Percentiles rank a stretch among this genome's conserved stretches.
Evolutionary conservation across 805 yeast species (phyloP).

Genomic region (Kuraishia floccosa): DNA sequence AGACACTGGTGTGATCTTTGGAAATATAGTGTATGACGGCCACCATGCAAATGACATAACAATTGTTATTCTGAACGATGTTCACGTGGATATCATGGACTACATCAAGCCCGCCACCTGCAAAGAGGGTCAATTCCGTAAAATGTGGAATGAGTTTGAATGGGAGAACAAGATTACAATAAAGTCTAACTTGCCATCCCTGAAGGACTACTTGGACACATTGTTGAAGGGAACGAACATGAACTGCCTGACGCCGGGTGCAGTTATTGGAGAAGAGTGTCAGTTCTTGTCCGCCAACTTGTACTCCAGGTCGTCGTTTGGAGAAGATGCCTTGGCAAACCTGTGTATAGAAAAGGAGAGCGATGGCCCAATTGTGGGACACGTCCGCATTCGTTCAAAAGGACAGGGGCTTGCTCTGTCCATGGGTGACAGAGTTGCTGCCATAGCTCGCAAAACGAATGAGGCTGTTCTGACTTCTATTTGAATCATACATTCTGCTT

Average conservation of each 20-base stretch:
- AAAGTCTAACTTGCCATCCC: conserved; percentile 50
- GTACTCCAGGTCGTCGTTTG: conserved; percentile 86
- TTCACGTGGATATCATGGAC: conserved; percentile 94
- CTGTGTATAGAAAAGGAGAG: conserved; percentile 79
- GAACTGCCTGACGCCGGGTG: conserved; percentile 89
- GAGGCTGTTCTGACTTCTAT: conserved; percentile 21
- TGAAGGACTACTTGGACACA: conserved; percentile 70
- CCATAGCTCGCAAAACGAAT: conserved; percentile 53
- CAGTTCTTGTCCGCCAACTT: conserved; percentile 89
- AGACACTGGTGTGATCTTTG: conserved; percentile 96
- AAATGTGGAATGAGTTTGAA: conserved; percentile 98
- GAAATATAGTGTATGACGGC: conserved; percentile 94
- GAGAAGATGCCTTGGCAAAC: conserved; percentile 96
- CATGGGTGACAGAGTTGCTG: conserved; percentile 88
- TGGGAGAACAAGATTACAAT: conserved; percentile 98
- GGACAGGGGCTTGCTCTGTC: conserved; percentile 96
- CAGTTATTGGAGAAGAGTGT: conserved; percentile 81
- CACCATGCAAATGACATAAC: conserved; percentile 84
- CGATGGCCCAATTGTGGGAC: conserved; percentile 76
- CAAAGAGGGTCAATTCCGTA: conserved; percentile 81
- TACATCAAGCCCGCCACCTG: conserved; percentile 93
- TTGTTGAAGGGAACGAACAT: conserved; percentile 80
- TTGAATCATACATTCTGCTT: conserved; percentile 6
- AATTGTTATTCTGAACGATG: conserved; percentile 86
- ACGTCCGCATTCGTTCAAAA: conserved; percentile 91